These are phyloP conservation scores for Ambrosia trifida DNA, from an alignment of 129 eudicot genomes.

Conservation along the genomic window DNA sequence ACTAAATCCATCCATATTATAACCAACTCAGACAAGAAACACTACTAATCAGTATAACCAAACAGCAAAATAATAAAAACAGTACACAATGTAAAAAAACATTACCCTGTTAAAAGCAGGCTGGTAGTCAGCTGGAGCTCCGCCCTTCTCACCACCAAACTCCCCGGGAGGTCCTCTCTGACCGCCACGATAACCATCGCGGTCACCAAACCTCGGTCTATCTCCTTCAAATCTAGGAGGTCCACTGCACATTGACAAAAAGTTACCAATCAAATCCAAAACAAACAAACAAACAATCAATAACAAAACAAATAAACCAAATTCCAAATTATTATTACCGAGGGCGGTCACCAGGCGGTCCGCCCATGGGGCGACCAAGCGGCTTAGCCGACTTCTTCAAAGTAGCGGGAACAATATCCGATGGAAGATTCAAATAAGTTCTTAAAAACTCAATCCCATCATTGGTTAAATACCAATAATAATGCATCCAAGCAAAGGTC, in stretches of 20 bases:
- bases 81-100: background rate
- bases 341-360: constrained; percentile 83
- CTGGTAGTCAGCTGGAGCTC: constrained; percentile 84
- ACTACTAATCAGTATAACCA: background rate
- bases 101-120: constrained; percentile 74
- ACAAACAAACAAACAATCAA: background rate
- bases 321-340: constrained; percentile 41
- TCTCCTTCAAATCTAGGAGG: constrained; percentile 84
- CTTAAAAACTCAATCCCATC: constrained; percentile 94
- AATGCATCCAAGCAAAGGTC: constrained; percentile 97
- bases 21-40: background rate
- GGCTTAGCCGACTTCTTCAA: constrained; percentile 85
- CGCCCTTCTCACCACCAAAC: constrained; percentile 69
- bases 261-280: background rate
- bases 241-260: constrained; percentile 42
- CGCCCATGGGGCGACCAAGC: constrained; percentile 74
- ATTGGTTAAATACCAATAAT: constrained; percentile 85
- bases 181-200: constrained; percentile 96
- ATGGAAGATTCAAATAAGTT: constrained; percentile 84
- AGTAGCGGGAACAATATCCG: constrained; percentile 91
- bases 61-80: too few species aligned
- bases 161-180: constrained; percentile 78
- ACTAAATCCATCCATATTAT: too few species aligned
- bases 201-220: constrained; percentile 74
- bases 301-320: background rate